Evolutionary conservation across 1,284 basidiomycete species (phyloP).

Genomic region (Phaffia rhodozyma): DNA sequence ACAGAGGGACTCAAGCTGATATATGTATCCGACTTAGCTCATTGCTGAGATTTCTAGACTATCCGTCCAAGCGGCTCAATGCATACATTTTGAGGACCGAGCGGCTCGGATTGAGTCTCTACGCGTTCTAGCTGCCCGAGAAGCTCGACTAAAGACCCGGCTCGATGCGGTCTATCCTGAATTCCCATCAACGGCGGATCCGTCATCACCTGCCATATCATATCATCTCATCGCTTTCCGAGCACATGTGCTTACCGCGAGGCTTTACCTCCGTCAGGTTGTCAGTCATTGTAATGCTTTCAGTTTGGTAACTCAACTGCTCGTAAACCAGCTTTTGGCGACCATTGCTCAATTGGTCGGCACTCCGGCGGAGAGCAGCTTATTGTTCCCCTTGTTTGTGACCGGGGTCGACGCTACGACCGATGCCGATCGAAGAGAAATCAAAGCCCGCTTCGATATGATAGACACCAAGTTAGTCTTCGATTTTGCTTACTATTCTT

Average conservation of each 20-base stretch:
- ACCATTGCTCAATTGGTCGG: slow-evolving; percentile 24
- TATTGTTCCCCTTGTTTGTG: slow-evolving; percentile 29
- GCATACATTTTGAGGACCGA: slow-evolving; percentile 8
- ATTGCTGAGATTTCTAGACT: slow-evolving; percentile 23
- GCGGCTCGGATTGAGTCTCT: slow-evolving; percentile 18
- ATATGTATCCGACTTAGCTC: slow-evolving; percentile 14
- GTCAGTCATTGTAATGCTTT: slow-evolving; percentile 22
- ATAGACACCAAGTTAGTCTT: slow-evolving; percentile 22
- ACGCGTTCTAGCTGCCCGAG: slow-evolving; percentile 13
- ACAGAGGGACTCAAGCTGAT: neutral
- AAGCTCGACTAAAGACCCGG: slow-evolving; percentile 15
- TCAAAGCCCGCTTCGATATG: slow-evolving; percentile 23
- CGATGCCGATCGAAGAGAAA: slow-evolving; percentile 20
- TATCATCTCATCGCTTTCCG: slow-evolving; percentile 26
- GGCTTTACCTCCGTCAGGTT: slow-evolving; percentile 27
- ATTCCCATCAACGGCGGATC: slow-evolving; percentile 14
- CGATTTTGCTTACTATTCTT: neutral
- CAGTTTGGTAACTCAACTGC: slow-evolving; percentile 24
- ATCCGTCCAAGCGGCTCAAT: slow-evolving; percentile 19
- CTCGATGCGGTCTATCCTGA: slow-evolving; percentile 14
- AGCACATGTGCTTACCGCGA: slow-evolving; percentile 25
- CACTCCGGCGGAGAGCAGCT: slow-evolving; percentile 26
- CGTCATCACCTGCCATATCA: slow-evolving; percentile 7
- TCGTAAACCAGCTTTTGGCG: slow-evolving; percentile 23
- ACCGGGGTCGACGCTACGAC: slow-evolving; percentile 25